These are phyloP conservation scores for Wickerhamiella vanderwaltii DNA, from an alignment of 805 yeast genomes.

Conservation along the genomic window DNA sequence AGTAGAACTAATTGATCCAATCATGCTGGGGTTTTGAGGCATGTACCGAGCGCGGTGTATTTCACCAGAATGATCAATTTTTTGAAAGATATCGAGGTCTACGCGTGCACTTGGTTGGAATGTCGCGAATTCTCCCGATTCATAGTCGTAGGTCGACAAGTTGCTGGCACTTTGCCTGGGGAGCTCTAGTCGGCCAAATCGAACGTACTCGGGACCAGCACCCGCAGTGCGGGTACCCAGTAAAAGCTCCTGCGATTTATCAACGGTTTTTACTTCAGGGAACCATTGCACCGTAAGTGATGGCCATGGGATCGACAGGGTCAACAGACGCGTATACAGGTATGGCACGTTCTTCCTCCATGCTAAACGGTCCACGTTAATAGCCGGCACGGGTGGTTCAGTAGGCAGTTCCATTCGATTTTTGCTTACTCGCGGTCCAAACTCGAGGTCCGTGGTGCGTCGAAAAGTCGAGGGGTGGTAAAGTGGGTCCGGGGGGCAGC, in stretches of 20 bases:
- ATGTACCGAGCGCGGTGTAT: slow-evolving; percentile 59
- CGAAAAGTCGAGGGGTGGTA: too few species aligned
- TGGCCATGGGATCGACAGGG: slow-evolving; percentile 52
- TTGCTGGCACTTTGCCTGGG: slow-evolving; percentile 20
- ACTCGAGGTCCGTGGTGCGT: too few species aligned
- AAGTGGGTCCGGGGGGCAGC: too few species aligned
- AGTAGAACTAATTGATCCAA: slow-evolving; percentile 54
- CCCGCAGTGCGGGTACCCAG: slow-evolving; percentile 57
- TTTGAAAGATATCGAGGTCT: slow-evolving; percentile 38
- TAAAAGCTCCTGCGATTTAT: slow-evolving; percentile 33
- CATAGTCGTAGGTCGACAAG: slow-evolving; percentile 30
- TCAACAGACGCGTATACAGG: slow-evolving; percentile 41
- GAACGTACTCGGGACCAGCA: slow-evolving; percentile 38
- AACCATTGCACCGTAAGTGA: slow-evolving; percentile 49
- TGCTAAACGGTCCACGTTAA: slow-evolving; percentile 20
- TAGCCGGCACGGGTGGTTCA: slow-evolving; percentile 2
- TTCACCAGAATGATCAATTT: slow-evolving; percentile 56
- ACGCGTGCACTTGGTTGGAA: slow-evolving; percentile 23
- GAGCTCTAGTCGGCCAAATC: slow-evolving; percentile 27
- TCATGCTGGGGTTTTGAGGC: slow-evolving; percentile 79
- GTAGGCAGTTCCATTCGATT: slow-evolving; percentile 6
- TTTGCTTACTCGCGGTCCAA: too few species aligned
- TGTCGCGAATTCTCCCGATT: slow-evolving; percentile 28
- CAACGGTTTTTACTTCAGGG: slow-evolving; percentile 37
- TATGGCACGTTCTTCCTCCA: slow-evolving; percentile 55